Percentiles rank a stretch among this genome's conserved stretches.
Evolutionary conservation across 2,329 filamentous ascomycete species (phyloP).

Genomic region (Neoscytalidium dimidiatum): DNA sequence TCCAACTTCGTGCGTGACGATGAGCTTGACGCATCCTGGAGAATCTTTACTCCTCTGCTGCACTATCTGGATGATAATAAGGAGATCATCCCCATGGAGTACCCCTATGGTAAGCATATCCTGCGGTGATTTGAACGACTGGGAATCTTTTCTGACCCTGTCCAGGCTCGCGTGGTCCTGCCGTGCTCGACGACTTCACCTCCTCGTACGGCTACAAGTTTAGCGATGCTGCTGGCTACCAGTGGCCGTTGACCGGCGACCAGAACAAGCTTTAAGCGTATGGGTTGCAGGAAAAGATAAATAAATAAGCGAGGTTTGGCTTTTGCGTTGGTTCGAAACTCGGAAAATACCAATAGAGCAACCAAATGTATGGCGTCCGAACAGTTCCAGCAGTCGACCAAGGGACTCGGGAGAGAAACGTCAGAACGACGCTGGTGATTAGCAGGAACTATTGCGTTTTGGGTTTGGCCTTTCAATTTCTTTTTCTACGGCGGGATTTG

Average conservation of each 20-base stretch:
- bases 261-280: constrained; percentile 75
- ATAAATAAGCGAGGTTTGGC: neutral
- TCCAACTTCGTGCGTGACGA: constrained; percentile 76
- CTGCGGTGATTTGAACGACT: neutral
- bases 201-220: constrained; percentile 99
- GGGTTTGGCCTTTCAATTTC: neutral
- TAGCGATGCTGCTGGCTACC: constrained; percentile 85
- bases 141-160: constrained; percentile 25
- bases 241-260: constrained; percentile 81
- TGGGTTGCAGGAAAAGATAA: neutral
- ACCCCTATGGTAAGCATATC: constrained; percentile 81
- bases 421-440: constrained; percentile 2
- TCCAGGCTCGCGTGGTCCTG: constrained; percentile 89
- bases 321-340: constrained; percentile 4
- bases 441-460: neutral
- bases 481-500: neutral
- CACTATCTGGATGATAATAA: constrained; percentile 99
- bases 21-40: constrained; percentile 96
- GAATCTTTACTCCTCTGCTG: constrained; percentile 94
- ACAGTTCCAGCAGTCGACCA: constrained; percentile 6
- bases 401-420: neutral
- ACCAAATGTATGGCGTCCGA: constrained; percentile 12
- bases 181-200: constrained; percentile 96
- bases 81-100: constrained; percentile 99
- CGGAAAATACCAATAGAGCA: constrained; percentile 19